Base-by-base conservation (phyloP, 768 basidiomycete species). In the Gymnopilus dilepis region DNA sequence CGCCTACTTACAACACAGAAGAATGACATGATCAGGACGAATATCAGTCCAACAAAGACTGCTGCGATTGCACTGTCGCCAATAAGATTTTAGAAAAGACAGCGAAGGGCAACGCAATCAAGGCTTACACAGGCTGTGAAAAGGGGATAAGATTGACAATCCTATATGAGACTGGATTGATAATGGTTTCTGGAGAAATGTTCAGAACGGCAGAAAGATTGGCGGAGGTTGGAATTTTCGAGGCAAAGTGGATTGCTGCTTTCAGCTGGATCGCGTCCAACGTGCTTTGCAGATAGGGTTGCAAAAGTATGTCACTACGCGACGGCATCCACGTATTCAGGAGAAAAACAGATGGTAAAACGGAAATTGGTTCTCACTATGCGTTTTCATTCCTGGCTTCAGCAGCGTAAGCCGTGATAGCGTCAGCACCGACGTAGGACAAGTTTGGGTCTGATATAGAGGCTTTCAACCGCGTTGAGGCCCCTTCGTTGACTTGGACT, bases 361-460 rank as follows among this genome's bases (percentile, higher is more conserved):
- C 55, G 4, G 76, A 76, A 43, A 70, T n/a, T n/a, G 56, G 7
- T 76, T 68, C 84, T 67, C 67, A 88, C 88, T 79, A 88, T 3
- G 81, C 81, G 56, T 84, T 86, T 62, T 88, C 87, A 53, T 84
- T 88, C 26, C 88, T 76, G 15, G 83, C 88, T 59, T 82, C 80
- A 0, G 73, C 77, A 0, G 68, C 74, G 56, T 79, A 84, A 17
- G 78, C 79, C 0, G 81, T 85, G 4, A 89, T 73, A 2, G 85
- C 86, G 3, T 67, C 65, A 0, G 80, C 74, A 0, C 81, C 79
- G 59, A 85, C 74, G 55, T 87, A 88, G 0, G 77, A 62, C 1
- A 72, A 58, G 59, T 86, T 73, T 0, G 76, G 76, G 4, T 72
- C 62, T 3, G 73, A 68, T 17, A 84, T 72, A 40, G 81, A 77